A percentile compares a stretch with the other conserved stretches of the same genome.
Conservation (phyloP, 2,329 filamentous ascomycete species). For the Tolypocladium tropicale region DNA sequence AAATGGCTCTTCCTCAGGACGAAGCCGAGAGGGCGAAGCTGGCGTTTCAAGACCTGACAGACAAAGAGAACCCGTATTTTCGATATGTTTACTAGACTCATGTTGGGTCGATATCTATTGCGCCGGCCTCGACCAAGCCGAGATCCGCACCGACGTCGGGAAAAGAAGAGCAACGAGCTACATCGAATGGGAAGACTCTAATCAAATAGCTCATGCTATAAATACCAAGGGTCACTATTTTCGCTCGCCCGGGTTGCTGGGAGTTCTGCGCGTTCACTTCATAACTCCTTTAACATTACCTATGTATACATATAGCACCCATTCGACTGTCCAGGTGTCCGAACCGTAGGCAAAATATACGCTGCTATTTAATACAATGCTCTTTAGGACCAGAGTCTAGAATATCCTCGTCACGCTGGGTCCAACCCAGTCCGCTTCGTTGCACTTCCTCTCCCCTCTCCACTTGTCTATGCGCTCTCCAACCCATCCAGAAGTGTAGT, state of each 20-base stretch:
- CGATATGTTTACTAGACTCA: constrained; percentile 35
- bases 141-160: too few species aligned
- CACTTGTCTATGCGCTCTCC: background rate
- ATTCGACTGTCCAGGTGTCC: too few species aligned
- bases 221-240: too few species aligned
- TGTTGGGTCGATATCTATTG: background rate
- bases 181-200: too few species aligned
- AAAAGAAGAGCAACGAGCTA: too few species aligned
- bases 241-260: too few species aligned
- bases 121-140: background rate
- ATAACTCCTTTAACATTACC: too few species aligned
- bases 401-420: background rate
- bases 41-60: constrained; percentile 59
- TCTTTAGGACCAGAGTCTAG: background rate
- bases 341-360: too few species aligned
- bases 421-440: background rate
- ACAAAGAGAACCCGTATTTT: constrained; percentile 59
- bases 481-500: background rate
- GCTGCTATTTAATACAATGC: too few species aligned
- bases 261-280: too few species aligned
- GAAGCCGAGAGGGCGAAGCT: constrained; percentile 52
- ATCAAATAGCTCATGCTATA: too few species aligned
- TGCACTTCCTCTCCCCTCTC: background rate
- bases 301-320: too few species aligned
- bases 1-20: constrained; percentile 37